phyloP scores from a whole-genome alignment of 129 eudicot species.

The Escallonia herrerae region DNA sequence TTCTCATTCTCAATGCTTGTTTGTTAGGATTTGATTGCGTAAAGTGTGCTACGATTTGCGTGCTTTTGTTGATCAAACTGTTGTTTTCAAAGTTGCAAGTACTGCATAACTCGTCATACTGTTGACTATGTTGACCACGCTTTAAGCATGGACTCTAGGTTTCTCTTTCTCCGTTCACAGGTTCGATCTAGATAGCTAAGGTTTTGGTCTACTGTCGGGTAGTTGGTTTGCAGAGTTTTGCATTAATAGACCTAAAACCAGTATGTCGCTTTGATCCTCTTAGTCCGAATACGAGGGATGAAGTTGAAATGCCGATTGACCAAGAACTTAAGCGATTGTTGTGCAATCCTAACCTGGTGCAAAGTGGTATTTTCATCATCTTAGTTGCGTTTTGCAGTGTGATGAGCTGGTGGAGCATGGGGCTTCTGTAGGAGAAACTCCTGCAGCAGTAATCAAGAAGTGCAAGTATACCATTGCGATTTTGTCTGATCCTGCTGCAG shows the following conservation, averaged over 20 bases:
- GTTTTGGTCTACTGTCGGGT: too few relatives aligned
- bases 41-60: too few relatives aligned
- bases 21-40: too few relatives aligned
- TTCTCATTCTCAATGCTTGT: too few relatives aligned
- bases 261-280: not conserved
- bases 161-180: too few relatives aligned
- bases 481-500: conserved; percentile 94
- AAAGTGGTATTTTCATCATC: not conserved
- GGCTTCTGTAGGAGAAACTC: conserved; percentile 74
- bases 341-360: not conserved
- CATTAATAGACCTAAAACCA: not conserved
- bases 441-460: conserved; percentile 86
- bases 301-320: not conserved
- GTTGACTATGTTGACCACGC: too few relatives aligned
- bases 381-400: conserved; percentile 41
- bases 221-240: not conserved
- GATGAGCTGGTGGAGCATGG: conserved; percentile 88
- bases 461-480: conserved; percentile 93
- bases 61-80: too few relatives aligned
- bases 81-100: too few relatives aligned
- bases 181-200: too few relatives aligned
- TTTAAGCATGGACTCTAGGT: too few relatives aligned
- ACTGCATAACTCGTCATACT: too few relatives aligned
- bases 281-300: not conserved
- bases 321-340: not conserved